These are phyloP conservation scores for Helenozyma rhizophorensis DNA, from an alignment of 805 yeast species.

Conservation along the genomic window DNA sequence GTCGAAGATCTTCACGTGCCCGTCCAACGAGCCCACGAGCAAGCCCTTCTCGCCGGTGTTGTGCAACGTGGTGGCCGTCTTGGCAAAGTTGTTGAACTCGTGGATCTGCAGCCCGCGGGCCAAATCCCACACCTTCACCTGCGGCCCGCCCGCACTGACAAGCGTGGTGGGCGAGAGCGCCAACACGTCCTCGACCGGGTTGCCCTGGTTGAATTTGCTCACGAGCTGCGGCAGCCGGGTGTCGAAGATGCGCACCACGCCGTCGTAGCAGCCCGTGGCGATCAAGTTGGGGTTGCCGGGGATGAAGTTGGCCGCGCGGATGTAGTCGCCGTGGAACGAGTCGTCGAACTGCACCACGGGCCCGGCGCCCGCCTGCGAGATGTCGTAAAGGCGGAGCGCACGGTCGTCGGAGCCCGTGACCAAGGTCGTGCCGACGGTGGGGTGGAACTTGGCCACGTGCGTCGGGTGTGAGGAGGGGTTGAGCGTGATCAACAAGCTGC, in stretches of 20 bases:
- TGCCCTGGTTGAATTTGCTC: constrained; percentile 59
- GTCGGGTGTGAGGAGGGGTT: constrained; percentile 85
- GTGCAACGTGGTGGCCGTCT: constrained; percentile 84
- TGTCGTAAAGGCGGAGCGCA: constrained; percentile 81
- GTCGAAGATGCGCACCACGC: constrained; percentile 78
- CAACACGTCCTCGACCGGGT: constrained; percentile 82
- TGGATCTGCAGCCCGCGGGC: constrained; percentile 67
- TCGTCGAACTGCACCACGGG: constrained; percentile 63
- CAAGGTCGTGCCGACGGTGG: constrained; percentile 65
- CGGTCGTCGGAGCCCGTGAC: constrained; percentile 92
- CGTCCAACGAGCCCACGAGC: constrained; percentile 92
- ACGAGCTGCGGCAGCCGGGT: constrained; percentile 61
- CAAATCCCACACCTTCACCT: constrained; percentile 88
- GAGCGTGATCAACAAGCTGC: constrained; percentile 73
- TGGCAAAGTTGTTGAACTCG: constrained; percentile 82
- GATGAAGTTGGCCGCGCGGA: constrained; percentile 74
- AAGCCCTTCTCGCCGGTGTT: constrained; percentile 73
- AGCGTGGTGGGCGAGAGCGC: constrained; percentile 72
- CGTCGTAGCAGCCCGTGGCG: constrained; percentile 95
- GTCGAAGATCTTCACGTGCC: constrained; percentile 94
- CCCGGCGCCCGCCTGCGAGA: constrained; percentile 62
- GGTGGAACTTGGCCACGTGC: constrained; percentile 91
- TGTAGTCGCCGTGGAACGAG: constrained; percentile 79
- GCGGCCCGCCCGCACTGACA: constrained; percentile 76
- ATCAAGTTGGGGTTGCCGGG: constrained; percentile 72